Conservation (phyloP, 2,329 filamentous ascomycete species). For the Bipolaris zeicola region DNA sequence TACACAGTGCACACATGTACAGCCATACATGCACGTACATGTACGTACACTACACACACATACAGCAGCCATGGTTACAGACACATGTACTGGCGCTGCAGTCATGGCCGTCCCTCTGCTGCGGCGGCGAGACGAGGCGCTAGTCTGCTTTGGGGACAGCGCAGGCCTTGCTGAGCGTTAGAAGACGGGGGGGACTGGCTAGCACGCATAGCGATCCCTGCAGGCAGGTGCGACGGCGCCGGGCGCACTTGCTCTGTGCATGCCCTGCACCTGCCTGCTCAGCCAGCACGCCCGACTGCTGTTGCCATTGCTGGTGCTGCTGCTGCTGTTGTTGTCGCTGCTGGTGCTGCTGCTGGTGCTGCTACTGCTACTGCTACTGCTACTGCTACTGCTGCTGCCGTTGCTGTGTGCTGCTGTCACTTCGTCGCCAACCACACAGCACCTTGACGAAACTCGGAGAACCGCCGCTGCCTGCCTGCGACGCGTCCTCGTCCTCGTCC, state of each 20-base stretch:
- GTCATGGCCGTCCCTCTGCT: too few relatives aligned
- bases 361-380: background rate
- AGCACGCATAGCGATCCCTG: conserved; percentile 3
- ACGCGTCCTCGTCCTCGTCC: background rate
- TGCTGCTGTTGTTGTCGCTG: background rate
- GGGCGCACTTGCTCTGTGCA: conserved; percentile 1
- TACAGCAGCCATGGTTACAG: too few relatives aligned
- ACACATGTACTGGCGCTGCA: too few relatives aligned
- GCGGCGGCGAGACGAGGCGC: background rate
- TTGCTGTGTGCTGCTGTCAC: background rate
- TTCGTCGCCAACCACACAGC: background rate
- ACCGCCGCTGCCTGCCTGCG: background rate
- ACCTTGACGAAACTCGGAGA: background rate
- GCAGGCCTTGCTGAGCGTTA: background rate
- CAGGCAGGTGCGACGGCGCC: conserved; percentile 4
- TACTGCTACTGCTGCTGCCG: background rate
- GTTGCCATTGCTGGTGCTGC: background rate
- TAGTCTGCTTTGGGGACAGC: too few relatives aligned
- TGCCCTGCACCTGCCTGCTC: background rate
- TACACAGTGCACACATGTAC: too few relatives aligned
- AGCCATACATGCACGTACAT: too few relatives aligned
- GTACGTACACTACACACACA: too few relatives aligned
- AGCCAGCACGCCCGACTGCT: background rate
- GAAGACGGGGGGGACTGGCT: conserved; percentile 1
- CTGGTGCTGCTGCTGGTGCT: background rate